Conservation (phyloP, 768 basidiomycete genomes). For the Mycena pura region DNA sequence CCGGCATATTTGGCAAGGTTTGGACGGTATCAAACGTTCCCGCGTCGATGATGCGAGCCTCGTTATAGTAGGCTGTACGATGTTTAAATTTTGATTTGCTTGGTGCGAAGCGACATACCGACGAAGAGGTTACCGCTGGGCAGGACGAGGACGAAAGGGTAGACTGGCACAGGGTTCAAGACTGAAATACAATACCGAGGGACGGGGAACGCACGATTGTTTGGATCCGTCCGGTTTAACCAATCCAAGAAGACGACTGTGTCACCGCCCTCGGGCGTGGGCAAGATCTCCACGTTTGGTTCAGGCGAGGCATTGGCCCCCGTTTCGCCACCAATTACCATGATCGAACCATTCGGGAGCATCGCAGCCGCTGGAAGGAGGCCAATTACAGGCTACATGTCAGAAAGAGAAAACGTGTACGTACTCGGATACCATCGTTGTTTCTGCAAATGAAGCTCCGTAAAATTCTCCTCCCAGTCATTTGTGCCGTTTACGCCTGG, state of each 20-base stretch:
- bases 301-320: slow-evolving; percentile 72
- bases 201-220: no score
- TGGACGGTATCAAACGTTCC: slow-evolving; percentile 65
- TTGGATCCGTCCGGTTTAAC: slow-evolving; percentile 75
- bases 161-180: no score
- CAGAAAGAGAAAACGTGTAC: no score
- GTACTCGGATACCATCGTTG: slow-evolving; percentile 41
- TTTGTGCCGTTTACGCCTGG: slow-evolving; percentile 75
- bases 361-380: slow-evolving; percentile 61
- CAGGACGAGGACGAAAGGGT: slow-evolving; percentile 77
- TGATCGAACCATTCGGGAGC: slow-evolving; percentile 73
- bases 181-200: no score
- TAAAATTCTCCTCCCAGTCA: slow-evolving; percentile 79
- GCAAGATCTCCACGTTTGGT: slow-evolving; percentile 76
- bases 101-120: slow-evolving; percentile 59
- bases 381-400: not conserved
- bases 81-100: no score
- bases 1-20: slow-evolving; percentile 75
- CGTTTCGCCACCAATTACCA: slow-evolving; percentile 62
- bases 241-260: slow-evolving; percentile 70
- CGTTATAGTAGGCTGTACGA: slow-evolving; percentile 81
- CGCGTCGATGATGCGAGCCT: slow-evolving; percentile 78
- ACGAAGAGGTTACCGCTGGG: slow-evolving; percentile 75
- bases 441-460: slow-evolving; percentile 61
- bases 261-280: slow-evolving; percentile 67